These are phyloP conservation scores for Pichia pseudocactophila DNA, from an alignment of 805 yeast species.

Conservation along the genomic window DNA sequence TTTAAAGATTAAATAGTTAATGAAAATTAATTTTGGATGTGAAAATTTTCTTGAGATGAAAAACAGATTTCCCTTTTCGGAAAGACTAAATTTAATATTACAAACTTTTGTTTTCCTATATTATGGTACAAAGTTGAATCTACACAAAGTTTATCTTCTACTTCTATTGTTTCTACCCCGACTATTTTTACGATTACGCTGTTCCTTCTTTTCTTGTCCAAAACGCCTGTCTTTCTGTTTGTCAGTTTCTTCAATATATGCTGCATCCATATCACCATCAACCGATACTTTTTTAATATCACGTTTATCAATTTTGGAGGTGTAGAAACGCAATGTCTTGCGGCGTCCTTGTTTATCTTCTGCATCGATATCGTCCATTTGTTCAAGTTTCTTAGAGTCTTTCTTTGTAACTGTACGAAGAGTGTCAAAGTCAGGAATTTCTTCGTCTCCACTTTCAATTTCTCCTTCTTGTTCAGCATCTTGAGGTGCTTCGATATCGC, in stretches of 20 bases:
- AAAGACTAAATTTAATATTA: too few species aligned
- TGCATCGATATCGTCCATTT: conserved; percentile 70
- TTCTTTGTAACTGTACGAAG: conserved; percentile 38
- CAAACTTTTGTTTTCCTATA: too few species aligned
- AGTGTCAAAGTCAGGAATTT: conserved; percentile 15
- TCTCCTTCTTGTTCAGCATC: conserved; percentile 3
- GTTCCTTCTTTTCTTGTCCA: background rate
- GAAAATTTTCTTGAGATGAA: too few species aligned
- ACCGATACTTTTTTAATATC: background rate
- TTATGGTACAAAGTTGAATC: too few species aligned
- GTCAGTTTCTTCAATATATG: conserved; percentile 2
- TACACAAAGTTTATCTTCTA: background rate
- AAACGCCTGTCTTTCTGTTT: background rate
- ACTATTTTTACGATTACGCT: background rate
- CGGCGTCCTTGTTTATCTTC: conserved; percentile 80
- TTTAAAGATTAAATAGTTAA: background rate
- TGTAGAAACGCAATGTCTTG: conserved; percentile 84
- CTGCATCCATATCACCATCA: conserved; percentile 8
- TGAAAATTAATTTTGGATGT: background rate
- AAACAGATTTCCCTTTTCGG: too few species aligned
- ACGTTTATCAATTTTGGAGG: conserved; percentile 72
- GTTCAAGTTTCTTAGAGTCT: conserved; percentile 42
- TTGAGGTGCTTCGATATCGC: conserved; percentile 16
- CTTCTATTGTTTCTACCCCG: conserved; percentile 1
- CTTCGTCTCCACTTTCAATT: conserved; percentile 28